Conservation (phyloP, 805 yeast species). For the Limtongia smithiae region DNA sequence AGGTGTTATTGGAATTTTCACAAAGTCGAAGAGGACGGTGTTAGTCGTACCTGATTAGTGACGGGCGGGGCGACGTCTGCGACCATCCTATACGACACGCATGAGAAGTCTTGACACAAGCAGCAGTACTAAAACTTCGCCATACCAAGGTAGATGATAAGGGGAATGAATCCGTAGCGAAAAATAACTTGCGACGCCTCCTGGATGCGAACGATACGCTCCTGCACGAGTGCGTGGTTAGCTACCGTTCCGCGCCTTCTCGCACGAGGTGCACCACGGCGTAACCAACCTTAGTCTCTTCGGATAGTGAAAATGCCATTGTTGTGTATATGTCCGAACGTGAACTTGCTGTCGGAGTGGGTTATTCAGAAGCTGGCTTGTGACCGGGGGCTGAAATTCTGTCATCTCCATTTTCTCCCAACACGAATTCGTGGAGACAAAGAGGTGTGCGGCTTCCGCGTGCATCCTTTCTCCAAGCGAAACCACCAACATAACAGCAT, state of each 20-base stretch:
- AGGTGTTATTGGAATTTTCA: background rate
- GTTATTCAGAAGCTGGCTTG: too few relatives aligned
- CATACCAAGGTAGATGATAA: slow-evolving; percentile 75
- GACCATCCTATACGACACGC: slow-evolving; percentile 49
- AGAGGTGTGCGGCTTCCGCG: background rate
- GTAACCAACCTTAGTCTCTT: slow-evolving; percentile 42
- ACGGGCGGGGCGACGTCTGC: slow-evolving; percentile 79
- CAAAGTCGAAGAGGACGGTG: background rate
- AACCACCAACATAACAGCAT: too few relatives aligned
- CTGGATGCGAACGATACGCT: slow-evolving; percentile 78
- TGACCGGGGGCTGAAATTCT: too few relatives aligned
- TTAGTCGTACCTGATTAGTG: slow-evolving; percentile 52
- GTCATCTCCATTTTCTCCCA: too few relatives aligned
- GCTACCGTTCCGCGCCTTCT: slow-evolving; percentile 2
- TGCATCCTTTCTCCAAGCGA: too few relatives aligned
- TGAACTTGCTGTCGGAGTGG: too few relatives aligned
- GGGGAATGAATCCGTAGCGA: slow-evolving; percentile 97
- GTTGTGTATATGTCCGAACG: background rate
- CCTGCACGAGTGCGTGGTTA: slow-evolving; percentile 42
- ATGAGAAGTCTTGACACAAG: background rate
- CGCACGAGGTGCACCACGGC: background rate
- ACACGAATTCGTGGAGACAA: too few relatives aligned
- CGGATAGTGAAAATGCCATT: slow-evolving; percentile 38
- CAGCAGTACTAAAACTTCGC: background rate
- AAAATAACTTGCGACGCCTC: slow-evolving; percentile 81